These are phyloP conservation scores for Lentinula aciculospora DNA, from an alignment of 768 basidiomycete species.

Conservation along the genomic window DNA sequence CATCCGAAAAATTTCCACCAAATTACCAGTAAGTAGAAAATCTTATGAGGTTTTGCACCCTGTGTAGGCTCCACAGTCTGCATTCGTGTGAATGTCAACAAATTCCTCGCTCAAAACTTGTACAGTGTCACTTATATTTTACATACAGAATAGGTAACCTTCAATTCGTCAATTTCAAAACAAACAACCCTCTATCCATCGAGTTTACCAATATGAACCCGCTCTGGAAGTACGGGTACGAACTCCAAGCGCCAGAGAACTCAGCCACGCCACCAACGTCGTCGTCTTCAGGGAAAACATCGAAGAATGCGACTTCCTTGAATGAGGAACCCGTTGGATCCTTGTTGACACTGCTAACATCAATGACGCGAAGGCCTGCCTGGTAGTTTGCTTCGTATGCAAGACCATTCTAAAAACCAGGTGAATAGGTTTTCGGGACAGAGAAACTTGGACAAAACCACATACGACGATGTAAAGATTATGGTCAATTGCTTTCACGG, in stretches of 20 bases:
- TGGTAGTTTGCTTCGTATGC: constrained; percentile 25
- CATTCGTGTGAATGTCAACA: no score
- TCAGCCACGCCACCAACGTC: constrained; percentile 10
- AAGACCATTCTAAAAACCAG: constrained; percentile 12
- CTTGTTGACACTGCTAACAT: constrained; percentile 19
- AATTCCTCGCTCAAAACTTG: no score
- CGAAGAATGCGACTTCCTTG: constrained; percentile 21
- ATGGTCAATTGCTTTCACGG: constrained; percentile 21
- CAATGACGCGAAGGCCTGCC: constrained; percentile 22
- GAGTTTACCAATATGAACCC: constrained; percentile 14
- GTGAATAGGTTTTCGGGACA: background rate
- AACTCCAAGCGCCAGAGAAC: constrained; percentile 13
- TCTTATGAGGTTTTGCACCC: no score
- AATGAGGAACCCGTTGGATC: constrained; percentile 23
- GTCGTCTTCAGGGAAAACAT: constrained; percentile 18
- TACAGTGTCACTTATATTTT: background rate
- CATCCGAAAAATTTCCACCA: no score
- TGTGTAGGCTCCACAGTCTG: no score
- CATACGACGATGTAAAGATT: constrained; percentile 17
- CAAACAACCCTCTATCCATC: constrained; percentile 14
- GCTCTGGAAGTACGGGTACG: constrained; percentile 14
- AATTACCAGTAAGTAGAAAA: no score
- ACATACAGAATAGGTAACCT: background rate
- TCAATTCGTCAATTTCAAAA: constrained; percentile 9
- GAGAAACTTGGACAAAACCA: background rate